These are phyloP conservation scores for Trichoderma asperelloides DNA, from an alignment of 495 filamentous ascomycete genomes.

Conservation along the genomic window DNA sequence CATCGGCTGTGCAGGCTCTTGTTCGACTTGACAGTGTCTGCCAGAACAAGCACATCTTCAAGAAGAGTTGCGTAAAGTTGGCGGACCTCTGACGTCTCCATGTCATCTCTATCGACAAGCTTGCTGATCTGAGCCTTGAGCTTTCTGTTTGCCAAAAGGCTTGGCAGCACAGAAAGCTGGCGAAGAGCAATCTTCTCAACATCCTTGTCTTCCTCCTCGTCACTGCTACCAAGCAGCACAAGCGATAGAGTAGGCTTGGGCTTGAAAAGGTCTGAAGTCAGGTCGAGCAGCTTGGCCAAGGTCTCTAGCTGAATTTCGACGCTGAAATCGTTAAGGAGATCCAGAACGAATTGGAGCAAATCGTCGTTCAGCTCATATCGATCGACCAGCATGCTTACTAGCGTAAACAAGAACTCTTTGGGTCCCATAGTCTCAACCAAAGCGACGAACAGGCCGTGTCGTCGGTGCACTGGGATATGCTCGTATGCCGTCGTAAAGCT, in stretches of 20 bases:
- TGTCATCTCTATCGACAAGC: slow-evolving; percentile 43
- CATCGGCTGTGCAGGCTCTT: slow-evolving; percentile 55
- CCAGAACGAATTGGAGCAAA: slow-evolving; percentile 42
- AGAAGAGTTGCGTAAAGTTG: slow-evolving; percentile 61
- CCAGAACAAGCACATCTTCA: slow-evolving; percentile 55
- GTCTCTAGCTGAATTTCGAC: slow-evolving; percentile 61
- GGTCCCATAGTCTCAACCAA: slow-evolving; percentile 75
- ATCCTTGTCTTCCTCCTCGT: slow-evolving; percentile 50
- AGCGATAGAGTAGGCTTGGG: slow-evolving; percentile 59
- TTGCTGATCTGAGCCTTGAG: slow-evolving; percentile 39
- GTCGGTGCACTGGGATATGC: slow-evolving; percentile 80
- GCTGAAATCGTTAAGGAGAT: slow-evolving; percentile 46
- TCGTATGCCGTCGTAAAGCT: slow-evolving; percentile 94
- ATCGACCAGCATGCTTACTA: slow-evolving; percentile 63
- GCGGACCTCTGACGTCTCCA: slow-evolving; percentile 52
- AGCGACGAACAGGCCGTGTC: slow-evolving; percentile 69
- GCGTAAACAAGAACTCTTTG: slow-evolving; percentile 67
- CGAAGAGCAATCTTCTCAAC: slow-evolving; percentile 50
- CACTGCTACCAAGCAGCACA: slow-evolving; percentile 54
- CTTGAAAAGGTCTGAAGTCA: slow-evolving; percentile 64
- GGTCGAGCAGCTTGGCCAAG: slow-evolving; percentile 59
- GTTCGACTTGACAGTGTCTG: slow-evolving; percentile 49
- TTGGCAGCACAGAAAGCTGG: slow-evolving; percentile 51
- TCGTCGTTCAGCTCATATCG: slow-evolving; percentile 49
- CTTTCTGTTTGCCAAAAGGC: slow-evolving; percentile 40